Base-by-base conservation (phyloP, 768 basidiomycete genomes). In the Termitomyces heimii region DNA sequence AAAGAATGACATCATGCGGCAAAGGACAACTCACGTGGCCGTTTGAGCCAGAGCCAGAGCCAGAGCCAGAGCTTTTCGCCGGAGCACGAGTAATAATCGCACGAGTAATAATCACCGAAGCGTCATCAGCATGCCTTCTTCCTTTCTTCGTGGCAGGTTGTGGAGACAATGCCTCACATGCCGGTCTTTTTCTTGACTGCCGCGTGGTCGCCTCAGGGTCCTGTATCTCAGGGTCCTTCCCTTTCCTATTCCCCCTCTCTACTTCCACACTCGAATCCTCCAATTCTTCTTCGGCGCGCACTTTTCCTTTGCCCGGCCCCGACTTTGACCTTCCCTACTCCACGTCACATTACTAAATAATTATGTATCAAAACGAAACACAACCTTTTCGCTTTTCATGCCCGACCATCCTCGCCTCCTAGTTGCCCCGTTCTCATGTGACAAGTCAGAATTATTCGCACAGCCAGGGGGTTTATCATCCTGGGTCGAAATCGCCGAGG, bases 171-270 rank as follows among this genome's bases (percentile, higher is more conserved):
- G 60, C 50, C 20, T 53, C 63, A 35, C 65, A 67, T 37, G 70
- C 74, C 58, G 72, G 69, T 61, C 84, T 82, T 69, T 85, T 86
- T 62, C 65, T 75, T 24, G 77, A 70, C 28, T 63, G 67, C 60
- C 77, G 72, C 69, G 74, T 70, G 51, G 78, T n/a, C n/a, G n/a
- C n/a, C n/a, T n/a, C n/a, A n/a, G n/a, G n/a, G n/a, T n/a, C n/a
- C n/a, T n/a, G n/a, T n/a, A n/a, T n/a, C n/a, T n/a, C n/a, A n/a
- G n/a, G n/a, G n/a, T n/a, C n/a, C n/a, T n/a, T n/a, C n/a, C n/a
- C n/a, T n/a, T n/a, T n/a, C n/a, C n/a, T n/a, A n/a, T n/a, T n/a
- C n/a, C n/a, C n/a, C n/a, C n/a, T n/a, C n/a, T n/a, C n/a, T n/a
- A n/a, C n/a, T n/a, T n/a, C n/a, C n/a, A n/a, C n/a, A n/a, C n/a